Conservation (phyloP, 1,284 basidiomycete genomes). For the Trametes hirsuta region DNA sequence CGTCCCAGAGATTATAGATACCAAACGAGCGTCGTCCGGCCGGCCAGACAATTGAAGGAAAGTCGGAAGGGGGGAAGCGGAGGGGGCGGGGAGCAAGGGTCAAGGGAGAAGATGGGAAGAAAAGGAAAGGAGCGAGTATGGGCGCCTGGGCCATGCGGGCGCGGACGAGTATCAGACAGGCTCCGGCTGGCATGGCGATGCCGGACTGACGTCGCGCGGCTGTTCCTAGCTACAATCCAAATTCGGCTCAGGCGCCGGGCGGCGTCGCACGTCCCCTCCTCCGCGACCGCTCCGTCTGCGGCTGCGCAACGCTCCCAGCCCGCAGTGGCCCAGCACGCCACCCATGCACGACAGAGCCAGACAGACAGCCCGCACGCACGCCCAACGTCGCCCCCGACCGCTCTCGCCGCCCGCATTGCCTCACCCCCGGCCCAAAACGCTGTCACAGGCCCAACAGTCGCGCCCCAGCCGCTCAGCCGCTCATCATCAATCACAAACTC, state of each 20-base stretch:
- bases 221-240: conserved; percentile 14
- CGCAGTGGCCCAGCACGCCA: background rate
- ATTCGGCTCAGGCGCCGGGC: conserved; percentile 1
- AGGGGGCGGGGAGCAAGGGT: conserved; percentile 21
- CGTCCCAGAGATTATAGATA: conserved; percentile 30
- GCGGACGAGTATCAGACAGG: conserved; percentile 15
- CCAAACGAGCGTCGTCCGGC: conserved; percentile 45
- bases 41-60: conserved; percentile 52
- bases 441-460: conserved; percentile 17
- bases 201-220: conserved; percentile 13
- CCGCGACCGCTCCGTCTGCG: background rate
- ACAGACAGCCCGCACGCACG: background rate
- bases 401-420: conserved; percentile 6
- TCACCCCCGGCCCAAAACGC: conserved; percentile 6
- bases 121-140: conserved; percentile 21
- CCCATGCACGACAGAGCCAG: background rate
- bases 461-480: background rate
- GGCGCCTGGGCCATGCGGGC: conserved; percentile 8
- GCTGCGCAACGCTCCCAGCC: background rate
- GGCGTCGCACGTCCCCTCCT: background rate
- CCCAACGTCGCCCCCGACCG: background rate
- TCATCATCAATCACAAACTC: conserved; percentile 20
- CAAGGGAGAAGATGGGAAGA: conserved; percentile 24
- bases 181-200: conserved; percentile 25
- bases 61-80: conserved; percentile 27